phyloP scores from a whole-genome alignment of 345 rosid genomes.

The Boechera stricta region DNA sequence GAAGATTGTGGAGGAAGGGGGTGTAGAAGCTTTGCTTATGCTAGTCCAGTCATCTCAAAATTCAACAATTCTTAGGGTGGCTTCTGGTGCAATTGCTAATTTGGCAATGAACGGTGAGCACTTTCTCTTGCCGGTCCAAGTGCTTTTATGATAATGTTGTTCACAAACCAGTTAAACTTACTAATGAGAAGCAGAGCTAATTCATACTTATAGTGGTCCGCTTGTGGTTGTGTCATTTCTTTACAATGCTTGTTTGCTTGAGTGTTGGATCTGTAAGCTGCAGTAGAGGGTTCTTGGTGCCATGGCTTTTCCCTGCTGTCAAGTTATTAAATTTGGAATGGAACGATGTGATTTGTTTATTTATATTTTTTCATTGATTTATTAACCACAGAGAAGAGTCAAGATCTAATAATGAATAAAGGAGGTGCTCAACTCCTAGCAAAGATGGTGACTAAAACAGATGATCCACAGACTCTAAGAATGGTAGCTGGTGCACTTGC shows the following conservation, averaged over 20 bases:
- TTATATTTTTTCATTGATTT: slow-evolving; percentile 15
- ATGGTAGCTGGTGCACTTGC: slow-evolving; percentile 98
- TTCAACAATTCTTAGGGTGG: slow-evolving; percentile 86
- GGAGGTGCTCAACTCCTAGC: slow-evolving; percentile 84
- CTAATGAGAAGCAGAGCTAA: slow-evolving; percentile 2
- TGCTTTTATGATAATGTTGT: slow-evolving; percentile 19
- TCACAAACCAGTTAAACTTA: background rate
- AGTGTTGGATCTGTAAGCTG: slow-evolving; percentile 18
- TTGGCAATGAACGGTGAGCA: slow-evolving; percentile 91
- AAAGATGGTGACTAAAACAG: slow-evolving; percentile 71
- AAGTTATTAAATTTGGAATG: background rate
- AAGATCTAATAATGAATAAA: slow-evolving; percentile 83
- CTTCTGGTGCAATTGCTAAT: slow-evolving; percentile 97
- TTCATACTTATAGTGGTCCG: background rate
- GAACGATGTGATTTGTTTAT: slow-evolving; percentile 1
- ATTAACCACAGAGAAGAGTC: slow-evolving; percentile 67
- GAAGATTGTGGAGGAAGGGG: slow-evolving; percentile 92
- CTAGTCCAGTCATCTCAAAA: slow-evolving; percentile 71
- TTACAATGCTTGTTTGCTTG: slow-evolving; percentile 17
- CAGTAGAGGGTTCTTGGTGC: slow-evolving; percentile 12
- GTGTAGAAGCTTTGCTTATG: slow-evolving; percentile 81
- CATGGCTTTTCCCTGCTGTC: background rate
- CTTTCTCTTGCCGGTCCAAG: slow-evolving; percentile 21
- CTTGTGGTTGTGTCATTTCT: slow-evolving; percentile 21
- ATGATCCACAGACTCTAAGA: slow-evolving; percentile 86